Evolutionary conservation across 768 basidiomycete genomes (phyloP), one percentile per base, ranked within the genome.

Genomic region (Lactifluus subvellereus): DNA sequence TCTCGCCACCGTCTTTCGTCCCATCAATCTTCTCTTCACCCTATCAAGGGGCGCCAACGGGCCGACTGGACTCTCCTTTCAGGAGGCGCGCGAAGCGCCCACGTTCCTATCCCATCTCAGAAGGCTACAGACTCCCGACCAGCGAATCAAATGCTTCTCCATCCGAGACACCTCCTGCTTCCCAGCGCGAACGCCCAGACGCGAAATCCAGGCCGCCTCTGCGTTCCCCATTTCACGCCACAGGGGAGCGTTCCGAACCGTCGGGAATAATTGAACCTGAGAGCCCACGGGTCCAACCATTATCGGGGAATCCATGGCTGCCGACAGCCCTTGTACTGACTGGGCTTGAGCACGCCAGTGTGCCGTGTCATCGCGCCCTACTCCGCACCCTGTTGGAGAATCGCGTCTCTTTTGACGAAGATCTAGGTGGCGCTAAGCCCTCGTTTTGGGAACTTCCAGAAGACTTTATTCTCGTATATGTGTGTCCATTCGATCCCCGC

Each of bases 401-500:
- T 59, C 77, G 78, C 47, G 72, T 91, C 10, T 68, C 80, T 13
- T 68, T 88, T 35, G 79, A 81, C 33, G 70, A 72, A 32, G 74
- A 75, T 22, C 71, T 62, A 9, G 56, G 69, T 13, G 69, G 75
- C 33, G 67, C 72, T 10, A 75, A 76, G 43, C 33, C 57, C 14
- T 30, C 48, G 0, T 60, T 66, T 73, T 84, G 82, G 82, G 77
- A 79, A 54, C 73, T 88, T 32, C 89, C 91, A 3, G 79, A 84
- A 11, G 82, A 79, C 1, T 94, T 93, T 69, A 77, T 92, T 40
- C 73, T 86, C 62, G 79, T 93, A 0, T 91, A 86, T 68, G 83
- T 94, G 11, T 90, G 88, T 72, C 80, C 83, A 10, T 75, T 79
- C 65, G 83, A 89, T 72, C 73, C 82, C 1, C 76, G 75, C 51